phyloP scores from a whole-genome alignment of 2,329 filamentous ascomycete genomes.

The Periconia macrospinosa region DNA sequence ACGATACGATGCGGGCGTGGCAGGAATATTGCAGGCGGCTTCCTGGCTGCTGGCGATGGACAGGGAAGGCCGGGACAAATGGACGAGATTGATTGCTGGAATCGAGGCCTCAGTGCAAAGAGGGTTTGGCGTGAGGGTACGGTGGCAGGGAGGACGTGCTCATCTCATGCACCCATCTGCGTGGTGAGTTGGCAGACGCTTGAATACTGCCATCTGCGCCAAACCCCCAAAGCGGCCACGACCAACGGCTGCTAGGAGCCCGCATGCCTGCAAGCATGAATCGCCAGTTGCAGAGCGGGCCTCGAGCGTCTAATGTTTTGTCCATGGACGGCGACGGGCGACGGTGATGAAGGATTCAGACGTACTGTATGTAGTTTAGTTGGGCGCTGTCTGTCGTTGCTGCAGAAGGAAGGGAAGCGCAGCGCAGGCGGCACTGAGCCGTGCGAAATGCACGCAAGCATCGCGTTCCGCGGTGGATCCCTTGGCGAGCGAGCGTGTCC shows the following conservation, averaged over 20 bases:
- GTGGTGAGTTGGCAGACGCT: slow-evolving; percentile 43
- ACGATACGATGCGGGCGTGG: slow-evolving; percentile 18
- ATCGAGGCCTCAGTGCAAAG: slow-evolving; percentile 36
- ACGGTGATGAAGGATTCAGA: no score
- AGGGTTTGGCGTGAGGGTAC: slow-evolving; percentile 42
- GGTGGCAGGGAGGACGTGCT: slow-evolving; percentile 28
- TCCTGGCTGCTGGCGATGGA: slow-evolving; percentile 17
- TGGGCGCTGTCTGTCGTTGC: no score
- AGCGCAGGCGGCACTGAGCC: neutral
- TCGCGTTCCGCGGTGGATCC: slow-evolving; percentile 16
- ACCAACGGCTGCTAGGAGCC: slow-evolving; percentile 42
- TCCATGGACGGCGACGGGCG: neutral
- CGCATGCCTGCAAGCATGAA: slow-evolving; percentile 35
- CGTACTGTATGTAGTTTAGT: no score
- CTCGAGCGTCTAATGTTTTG: slow-evolving; percentile 25
- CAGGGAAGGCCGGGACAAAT: slow-evolving; percentile 22
- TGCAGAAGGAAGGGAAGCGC: no score
- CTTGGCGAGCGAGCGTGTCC: slow-evolving; percentile 22
- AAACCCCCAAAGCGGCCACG: slow-evolving; percentile 33
- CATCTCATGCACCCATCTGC: slow-evolving; percentile 36
- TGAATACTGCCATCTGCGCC: slow-evolving; percentile 41
- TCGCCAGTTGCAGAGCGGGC: slow-evolving; percentile 32
- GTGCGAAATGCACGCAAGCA: slow-evolving; percentile 14
- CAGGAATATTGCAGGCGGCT: slow-evolving; percentile 34
- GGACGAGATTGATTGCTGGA: slow-evolving; percentile 37